phyloP scores from a whole-genome alignment of 805 yeast genomes.

The Sugiyamaella smithiae region DNA sequence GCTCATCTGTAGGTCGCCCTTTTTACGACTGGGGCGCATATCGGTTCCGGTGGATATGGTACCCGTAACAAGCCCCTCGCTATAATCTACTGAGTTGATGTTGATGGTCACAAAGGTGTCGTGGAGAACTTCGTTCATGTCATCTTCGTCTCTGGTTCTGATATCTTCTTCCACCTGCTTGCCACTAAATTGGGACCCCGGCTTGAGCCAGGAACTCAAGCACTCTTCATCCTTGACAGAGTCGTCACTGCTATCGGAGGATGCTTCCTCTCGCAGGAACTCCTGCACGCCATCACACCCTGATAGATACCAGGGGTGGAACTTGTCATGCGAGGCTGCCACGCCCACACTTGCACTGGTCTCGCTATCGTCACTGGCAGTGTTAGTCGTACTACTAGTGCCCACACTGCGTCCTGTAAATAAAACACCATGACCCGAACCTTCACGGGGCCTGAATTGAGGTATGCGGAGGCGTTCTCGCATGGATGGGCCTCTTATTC shows the following conservation, averaged over 20 bases:
- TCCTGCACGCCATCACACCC: background rate
- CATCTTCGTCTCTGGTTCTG: background rate
- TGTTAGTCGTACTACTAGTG: too few relatives aligned
- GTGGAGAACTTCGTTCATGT: background rate
- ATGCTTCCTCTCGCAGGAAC: background rate
- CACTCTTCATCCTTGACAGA: too few relatives aligned
- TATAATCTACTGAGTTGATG: slow-evolving; percentile 1
- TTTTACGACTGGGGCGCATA: background rate
- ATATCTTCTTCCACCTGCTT: background rate
- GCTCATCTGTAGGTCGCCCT: background rate
- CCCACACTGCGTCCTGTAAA: too few relatives aligned
- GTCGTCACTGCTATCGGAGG: background rate
- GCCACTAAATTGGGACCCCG: slow-evolving; percentile 9
- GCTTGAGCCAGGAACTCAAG: slow-evolving; percentile 9
- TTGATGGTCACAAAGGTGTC: slow-evolving; percentile 2
- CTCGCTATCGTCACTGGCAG: too few relatives aligned
- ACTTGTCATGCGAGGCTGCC: too few relatives aligned
- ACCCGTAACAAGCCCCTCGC: background rate
- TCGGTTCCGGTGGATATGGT: background rate
- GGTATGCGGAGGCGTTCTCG: too few relatives aligned
- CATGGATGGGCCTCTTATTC: too few relatives aligned
- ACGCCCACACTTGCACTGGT: too few relatives aligned
- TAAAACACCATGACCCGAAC: too few relatives aligned
- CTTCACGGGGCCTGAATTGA: too few relatives aligned
- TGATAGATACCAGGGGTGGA: background rate